Evolutionary conservation across 192 early-diverging fungal species (phyloP).

Genomic region (Linnemannia elongata): DNA sequence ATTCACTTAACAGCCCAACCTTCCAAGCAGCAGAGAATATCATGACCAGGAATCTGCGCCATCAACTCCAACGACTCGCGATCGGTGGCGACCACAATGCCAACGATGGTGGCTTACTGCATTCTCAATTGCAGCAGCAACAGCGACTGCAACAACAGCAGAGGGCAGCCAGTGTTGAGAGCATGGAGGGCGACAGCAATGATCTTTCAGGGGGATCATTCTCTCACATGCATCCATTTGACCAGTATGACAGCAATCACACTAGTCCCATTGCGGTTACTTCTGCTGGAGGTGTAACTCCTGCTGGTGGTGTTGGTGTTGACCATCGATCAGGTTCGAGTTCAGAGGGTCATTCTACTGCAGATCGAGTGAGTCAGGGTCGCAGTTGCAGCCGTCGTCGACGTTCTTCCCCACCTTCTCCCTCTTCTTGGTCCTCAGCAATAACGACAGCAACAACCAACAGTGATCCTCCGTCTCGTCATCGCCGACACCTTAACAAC

Average conservation of each 20-base stretch:
- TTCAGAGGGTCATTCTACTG: not conserved
- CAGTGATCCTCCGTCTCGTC: not conserved
- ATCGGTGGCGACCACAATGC: not conserved
- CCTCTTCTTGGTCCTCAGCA: no score
- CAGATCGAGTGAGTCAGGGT: not conserved
- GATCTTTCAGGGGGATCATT: not conserved
- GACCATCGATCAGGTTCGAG: not conserved
- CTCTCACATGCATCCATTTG: not conserved
- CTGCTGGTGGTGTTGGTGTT: not conserved
- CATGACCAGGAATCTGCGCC: conserved; percentile 4
- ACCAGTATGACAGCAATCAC: not conserved
- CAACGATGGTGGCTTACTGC: not conserved
- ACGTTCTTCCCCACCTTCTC: not conserved
- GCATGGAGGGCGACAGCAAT: not conserved
- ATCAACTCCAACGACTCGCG: conserved; percentile 13
- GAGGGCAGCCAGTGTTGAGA: not conserved
- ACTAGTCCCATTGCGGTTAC: not conserved
- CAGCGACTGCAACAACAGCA: no score
- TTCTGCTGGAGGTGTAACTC: not conserved
- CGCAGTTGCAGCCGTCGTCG: not conserved
- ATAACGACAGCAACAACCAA: not conserved
- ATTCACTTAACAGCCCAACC: not conserved
- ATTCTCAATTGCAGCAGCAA: no score
- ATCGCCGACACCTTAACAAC: not conserved
- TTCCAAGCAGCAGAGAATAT: not conserved